Base-by-base conservation (phyloP, 2,329 filamentous ascomycete species). In the Colletotrichum tropicicola region DNA sequence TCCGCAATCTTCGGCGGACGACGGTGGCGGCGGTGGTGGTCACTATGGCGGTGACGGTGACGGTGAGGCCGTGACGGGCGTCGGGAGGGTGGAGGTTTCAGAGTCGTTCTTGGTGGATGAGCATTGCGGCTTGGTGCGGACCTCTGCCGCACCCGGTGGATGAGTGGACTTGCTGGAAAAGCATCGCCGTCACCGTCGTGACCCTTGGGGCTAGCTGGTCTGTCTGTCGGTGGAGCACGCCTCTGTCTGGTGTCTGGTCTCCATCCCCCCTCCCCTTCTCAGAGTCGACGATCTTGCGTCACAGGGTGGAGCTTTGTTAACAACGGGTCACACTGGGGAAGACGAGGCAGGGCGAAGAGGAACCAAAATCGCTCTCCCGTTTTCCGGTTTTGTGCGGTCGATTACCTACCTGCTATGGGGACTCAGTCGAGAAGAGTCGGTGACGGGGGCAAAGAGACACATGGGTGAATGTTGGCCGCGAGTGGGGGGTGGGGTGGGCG, bases 281-380 rank as follows among this genome's bases (percentile, higher is more conserved):
- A 35, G 10, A 6, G 17, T 28, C 30, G 59, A 49, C 44, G 44
- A 51, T 57, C 52, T 57, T 62, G 52, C 59, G 59, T 62, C 59
- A 62, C 37, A 4, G 52, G 44, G 54, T 48, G 59, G 59, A 37
- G 37, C n/a, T 15, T 15, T 28, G 13, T 8, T 15, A 10, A 21
- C 15, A 8, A 39, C 35, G 6, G 37, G 15, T 6, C 2, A n/a
- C 8, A 41, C 37, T 41, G 37, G 6, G 7, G 15, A 17, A 21
- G 6, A n/a, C n/a, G n/a, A 19, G 35, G 12, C 6, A n/a, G 35
- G 15, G 35, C 15, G 35, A 30, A n/a, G 15, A 39, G 35, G 15
- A 13, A 13, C 15, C 28, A 30, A 30, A 12, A 30, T 30, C n/a
- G n/a, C n/a, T n/a, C n/a, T n/a, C n/a, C n/a, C n/a, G n/a, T n/a